Percentiles rank a stretch among this genome's conserved stretches.
These are phyloP conservation scores for Striga hermonthica DNA, from an alignment of 305 asterid genomes.

Conservation along the genomic window DNA sequence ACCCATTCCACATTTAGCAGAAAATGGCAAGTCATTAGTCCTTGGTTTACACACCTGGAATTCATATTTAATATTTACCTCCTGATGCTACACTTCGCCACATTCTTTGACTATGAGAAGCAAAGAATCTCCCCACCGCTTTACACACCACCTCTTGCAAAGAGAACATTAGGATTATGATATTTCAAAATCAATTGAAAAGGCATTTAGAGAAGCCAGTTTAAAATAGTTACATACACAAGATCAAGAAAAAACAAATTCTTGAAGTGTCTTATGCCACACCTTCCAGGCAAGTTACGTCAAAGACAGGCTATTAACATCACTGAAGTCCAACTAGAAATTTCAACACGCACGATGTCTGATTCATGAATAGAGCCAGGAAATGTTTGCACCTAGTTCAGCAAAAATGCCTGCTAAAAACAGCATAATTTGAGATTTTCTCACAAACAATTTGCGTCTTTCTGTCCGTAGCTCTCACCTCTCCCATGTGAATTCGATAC, in stretches of 20 bases:
- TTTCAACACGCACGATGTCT: slow-evolving; percentile 29
- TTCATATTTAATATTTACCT: slow-evolving; percentile 48
- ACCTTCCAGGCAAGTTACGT: slow-evolving; percentile 46
- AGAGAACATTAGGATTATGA: slow-evolving; percentile 45
- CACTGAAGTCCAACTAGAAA: slow-evolving; percentile 33
- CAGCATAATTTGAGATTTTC: slow-evolving; percentile 40
- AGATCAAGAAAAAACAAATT: slow-evolving; percentile 43
- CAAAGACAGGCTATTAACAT: slow-evolving; percentile 33
- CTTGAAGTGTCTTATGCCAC: slow-evolving; percentile 50
- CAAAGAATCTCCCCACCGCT: slow-evolving; percentile 46
- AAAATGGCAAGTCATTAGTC: slow-evolving; percentile 28
- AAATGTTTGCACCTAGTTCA: slow-evolving; percentile 13
- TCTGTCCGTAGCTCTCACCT: slow-evolving; percentile 46
- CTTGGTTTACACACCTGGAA: slow-evolving; percentile 31
- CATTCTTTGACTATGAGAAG: slow-evolving; percentile 51
- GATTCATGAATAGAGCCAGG: slow-evolving; percentile 24
- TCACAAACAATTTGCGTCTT: slow-evolving; percentile 38
- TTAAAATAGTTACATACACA: slow-evolving; percentile 52
- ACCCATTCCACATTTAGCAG: slow-evolving; percentile 22
- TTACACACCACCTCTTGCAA: slow-evolving; percentile 62
- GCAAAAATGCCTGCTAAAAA: slow-evolving; percentile 55
- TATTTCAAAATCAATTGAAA: slow-evolving; percentile 39
- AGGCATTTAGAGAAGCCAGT: slow-evolving; percentile 42
- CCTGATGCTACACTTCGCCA: slow-evolving; percentile 44
- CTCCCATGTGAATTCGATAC: slow-evolving; percentile 34